A percentile compares a stretch with the other conserved stretches of the same genome.
phyloP scores from a whole-genome alignment of 2,329 filamentous ascomycete species.

The Fusarium armeniacum region DNA sequence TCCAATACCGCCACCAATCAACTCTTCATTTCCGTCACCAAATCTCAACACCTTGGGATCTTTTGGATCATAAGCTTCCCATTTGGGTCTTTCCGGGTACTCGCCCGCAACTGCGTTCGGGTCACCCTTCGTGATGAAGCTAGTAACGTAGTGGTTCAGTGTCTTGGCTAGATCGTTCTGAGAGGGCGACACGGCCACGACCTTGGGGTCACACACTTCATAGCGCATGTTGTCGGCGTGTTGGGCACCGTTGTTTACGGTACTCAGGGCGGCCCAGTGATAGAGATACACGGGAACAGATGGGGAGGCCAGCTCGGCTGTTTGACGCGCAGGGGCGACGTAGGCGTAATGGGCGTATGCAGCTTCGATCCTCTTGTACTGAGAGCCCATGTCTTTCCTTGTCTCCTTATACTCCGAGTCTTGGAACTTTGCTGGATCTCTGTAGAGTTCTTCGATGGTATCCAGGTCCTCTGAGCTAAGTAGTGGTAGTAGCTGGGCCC shows the following conservation, averaged over 20 bases:
- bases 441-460: slow-evolving; percentile 70
- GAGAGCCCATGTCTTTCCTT: slow-evolving; percentile 58
- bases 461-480: slow-evolving; percentile 66
- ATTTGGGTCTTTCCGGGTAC: slow-evolving; percentile 50
- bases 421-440: slow-evolving; percentile 61
- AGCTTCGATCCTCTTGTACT: slow-evolving; percentile 68
- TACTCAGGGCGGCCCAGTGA: slow-evolving; percentile 62
- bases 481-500: slow-evolving; percentile 70
- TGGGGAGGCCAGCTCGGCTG: slow-evolving; percentile 52
- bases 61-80: slow-evolving; percentile 53
- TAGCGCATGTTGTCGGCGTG: slow-evolving; percentile 65
- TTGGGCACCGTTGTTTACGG: slow-evolving; percentile 59
- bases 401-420: slow-evolving; percentile 56
- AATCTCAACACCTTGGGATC: slow-evolving; percentile 58
- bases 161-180: slow-evolving; percentile 60
- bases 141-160: slow-evolving; percentile 63
- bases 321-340: slow-evolving; percentile 65
- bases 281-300: slow-evolving; percentile 46
- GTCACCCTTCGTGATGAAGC: slow-evolving; percentile 62
- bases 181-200: slow-evolving; percentile 53
- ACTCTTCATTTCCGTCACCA: slow-evolving; percentile 62
- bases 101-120: slow-evolving; percentile 56
- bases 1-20: slow-evolving; percentile 59
- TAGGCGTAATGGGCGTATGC: slow-evolving; percentile 70
- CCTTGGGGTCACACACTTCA: slow-evolving; percentile 58